A percentile compares a stretch with the other conserved stretches of the same genome.
Conservation (phyloP, 2,329 filamentous ascomycete genomes). For the Rutstroemia sydowiana region DNA sequence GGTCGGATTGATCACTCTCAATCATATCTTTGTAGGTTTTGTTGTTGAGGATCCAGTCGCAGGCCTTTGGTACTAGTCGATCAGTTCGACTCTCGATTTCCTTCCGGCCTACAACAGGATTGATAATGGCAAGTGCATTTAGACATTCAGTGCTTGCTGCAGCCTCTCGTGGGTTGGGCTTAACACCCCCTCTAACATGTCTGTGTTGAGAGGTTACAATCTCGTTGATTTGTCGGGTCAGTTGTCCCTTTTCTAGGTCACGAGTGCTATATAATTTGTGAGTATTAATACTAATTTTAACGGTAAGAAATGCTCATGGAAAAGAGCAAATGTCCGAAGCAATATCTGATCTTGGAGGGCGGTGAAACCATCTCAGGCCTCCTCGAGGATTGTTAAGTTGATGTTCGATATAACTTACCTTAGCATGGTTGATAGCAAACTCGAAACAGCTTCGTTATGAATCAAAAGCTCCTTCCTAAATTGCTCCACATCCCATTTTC, state of each 20-base stretch:
- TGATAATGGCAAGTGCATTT: conserved; percentile 8
- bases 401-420: background rate
- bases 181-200: background rate
- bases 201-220: conserved; percentile 9
- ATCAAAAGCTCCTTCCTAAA: conserved; percentile 7
- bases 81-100: conserved; percentile 8
- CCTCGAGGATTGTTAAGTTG: background rate
- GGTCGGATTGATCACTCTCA: conserved; percentile 7
- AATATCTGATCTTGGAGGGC: too few relatives aligned
- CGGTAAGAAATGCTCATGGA: too few relatives aligned
- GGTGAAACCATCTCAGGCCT: background rate
- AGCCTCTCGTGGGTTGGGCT: background rate
- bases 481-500: conserved; percentile 6
- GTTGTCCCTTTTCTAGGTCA: conserved; percentile 5
- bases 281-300: background rate
- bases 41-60: conserved; percentile 8
- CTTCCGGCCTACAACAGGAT: background rate
- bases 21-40: conserved; percentile 4
- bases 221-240: conserved; percentile 7
- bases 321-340: too few relatives aligned
- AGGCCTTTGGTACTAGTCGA: conserved; percentile 7
- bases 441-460: conserved; percentile 5
- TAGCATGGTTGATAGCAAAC: conserved; percentile 2
- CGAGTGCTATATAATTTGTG: background rate
- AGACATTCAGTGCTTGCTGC: conserved; percentile 1